These are phyloP conservation scores for Knoxdaviesia proteae DNA, from an alignment of 2,329 filamentous ascomycete genomes.

Conservation along the genomic window DNA sequence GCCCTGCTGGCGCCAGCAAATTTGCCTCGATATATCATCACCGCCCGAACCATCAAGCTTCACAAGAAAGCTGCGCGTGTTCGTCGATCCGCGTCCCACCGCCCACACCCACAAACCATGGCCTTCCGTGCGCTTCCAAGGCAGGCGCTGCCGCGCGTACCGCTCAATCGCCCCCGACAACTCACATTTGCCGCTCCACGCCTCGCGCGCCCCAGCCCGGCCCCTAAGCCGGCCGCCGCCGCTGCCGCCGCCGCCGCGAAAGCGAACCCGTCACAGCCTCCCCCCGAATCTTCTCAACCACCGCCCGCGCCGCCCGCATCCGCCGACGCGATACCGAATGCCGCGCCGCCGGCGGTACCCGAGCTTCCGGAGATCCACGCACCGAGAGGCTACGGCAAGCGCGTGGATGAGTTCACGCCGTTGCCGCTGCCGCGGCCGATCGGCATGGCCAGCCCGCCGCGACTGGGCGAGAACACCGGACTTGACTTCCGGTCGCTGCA, in stretches of 20 bases:
- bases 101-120: too few relatives aligned
- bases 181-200: neutral
- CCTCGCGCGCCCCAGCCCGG: conserved; percentile 4
- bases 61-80: too few relatives aligned
- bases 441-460: conserved; percentile 55
- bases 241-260: conserved; percentile 19
- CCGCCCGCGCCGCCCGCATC: conserved; percentile 5
- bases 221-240: conserved; percentile 25
- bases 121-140: too few relatives aligned
- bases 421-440: conserved; percentile 52
- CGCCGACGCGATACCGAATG: conserved; percentile 5
- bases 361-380: conserved; percentile 28
- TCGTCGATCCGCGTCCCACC: too few relatives aligned
- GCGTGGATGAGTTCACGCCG: conserved; percentile 32
- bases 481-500: conserved; percentile 44
- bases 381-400: conserved; percentile 37
- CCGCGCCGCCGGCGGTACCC: neutral
- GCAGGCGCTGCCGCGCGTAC: neutral
- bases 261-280: neutral
- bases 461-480: conserved; percentile 63
- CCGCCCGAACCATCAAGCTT: too few relatives aligned
- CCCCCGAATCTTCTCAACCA: conserved; percentile 7
- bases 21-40: too few relatives aligned
- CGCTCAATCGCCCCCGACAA: neutral
- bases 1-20: too few relatives aligned